Conservation (phyloP, 208 protist genomes). For the Acanthamoeba healyi region DNA sequence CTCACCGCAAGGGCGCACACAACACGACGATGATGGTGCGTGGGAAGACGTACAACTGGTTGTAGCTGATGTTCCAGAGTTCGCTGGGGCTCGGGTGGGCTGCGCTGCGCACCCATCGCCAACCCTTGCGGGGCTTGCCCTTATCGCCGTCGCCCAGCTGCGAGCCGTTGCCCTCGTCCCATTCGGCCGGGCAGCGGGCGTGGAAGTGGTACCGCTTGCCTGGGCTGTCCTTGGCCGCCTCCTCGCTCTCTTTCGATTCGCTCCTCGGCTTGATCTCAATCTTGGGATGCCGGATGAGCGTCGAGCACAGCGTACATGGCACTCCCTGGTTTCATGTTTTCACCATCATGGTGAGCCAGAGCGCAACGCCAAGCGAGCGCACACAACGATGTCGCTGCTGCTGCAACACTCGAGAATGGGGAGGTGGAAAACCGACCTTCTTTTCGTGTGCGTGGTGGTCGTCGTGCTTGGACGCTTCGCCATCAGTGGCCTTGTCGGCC, state of each 20-base stretch:
- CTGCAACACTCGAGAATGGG: too few relatives aligned
- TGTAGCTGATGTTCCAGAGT: conserved; percentile 26
- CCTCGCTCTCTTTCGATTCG: background rate
- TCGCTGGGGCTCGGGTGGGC: conserved; percentile 33
- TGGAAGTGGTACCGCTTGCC: conserved; percentile 47
- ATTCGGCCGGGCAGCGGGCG: conserved; percentile 30
- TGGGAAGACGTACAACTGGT: background rate
- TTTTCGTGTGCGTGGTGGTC: conserved; percentile 13
- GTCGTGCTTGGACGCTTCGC: background rate
- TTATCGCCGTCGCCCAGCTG: background rate
- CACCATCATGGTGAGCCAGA: too few relatives aligned
- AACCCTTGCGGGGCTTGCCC: conserved; percentile 33
- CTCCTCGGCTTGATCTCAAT: conserved; percentile 36
- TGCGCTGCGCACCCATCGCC: conserved; percentile 42
- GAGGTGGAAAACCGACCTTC: background rate
- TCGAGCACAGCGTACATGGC: conserved; percentile 26
- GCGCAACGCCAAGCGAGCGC: too few relatives aligned
- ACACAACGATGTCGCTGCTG: too few relatives aligned
- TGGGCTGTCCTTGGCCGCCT: background rate
- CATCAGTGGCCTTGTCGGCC: conserved; percentile 3
- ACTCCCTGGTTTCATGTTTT: background rate
- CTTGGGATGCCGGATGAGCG: conserved; percentile 45
- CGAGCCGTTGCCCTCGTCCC: background rate
- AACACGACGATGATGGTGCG: background rate
- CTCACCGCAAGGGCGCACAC: background rate